phyloP scores from a whole-genome alignment of 306 rosid species.

The Inga laurina region DNA sequence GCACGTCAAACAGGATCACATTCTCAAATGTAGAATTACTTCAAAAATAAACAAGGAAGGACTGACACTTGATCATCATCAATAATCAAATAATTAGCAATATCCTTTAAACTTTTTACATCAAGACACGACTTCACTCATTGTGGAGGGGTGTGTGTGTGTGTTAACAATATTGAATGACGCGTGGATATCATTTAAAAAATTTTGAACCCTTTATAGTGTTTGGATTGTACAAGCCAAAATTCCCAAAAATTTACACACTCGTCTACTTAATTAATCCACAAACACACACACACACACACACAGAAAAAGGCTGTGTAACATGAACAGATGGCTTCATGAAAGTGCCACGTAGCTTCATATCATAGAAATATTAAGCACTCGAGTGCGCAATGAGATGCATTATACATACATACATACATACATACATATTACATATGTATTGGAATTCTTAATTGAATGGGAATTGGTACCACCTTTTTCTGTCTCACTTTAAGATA shows the following conservation, averaged over 20 bases:
- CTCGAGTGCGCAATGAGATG: slow-evolving; percentile 32
- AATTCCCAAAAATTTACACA: slow-evolving; percentile 9
- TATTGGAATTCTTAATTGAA: slow-evolving; percentile 51
- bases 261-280: neutral
- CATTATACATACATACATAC: slow-evolving; percentile 29
- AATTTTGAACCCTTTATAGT: neutral
- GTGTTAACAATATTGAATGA: slow-evolving; percentile 1
- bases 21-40: neutral
- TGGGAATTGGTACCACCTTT: slow-evolving; percentile 68
- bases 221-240: slow-evolving; percentile 21
- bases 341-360: slow-evolving; percentile 43
- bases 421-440: slow-evolving; percentile 12
- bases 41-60: neutral
- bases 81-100: neutral
- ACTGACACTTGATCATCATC: neutral
- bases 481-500: slow-evolving; percentile 88
- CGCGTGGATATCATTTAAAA: neutral
- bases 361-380: slow-evolving; percentile 42
- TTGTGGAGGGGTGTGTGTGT: neutral
- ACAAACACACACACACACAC: neutral
- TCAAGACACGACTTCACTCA: neutral
- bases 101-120: neutral
- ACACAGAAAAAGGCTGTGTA: neutral
- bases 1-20: neutral
- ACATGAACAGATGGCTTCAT: neutral